These are phyloP conservation scores for Lolium rigidum DNA, from an alignment of 176 grass and related monocot species.

Conservation along the genomic window DNA sequence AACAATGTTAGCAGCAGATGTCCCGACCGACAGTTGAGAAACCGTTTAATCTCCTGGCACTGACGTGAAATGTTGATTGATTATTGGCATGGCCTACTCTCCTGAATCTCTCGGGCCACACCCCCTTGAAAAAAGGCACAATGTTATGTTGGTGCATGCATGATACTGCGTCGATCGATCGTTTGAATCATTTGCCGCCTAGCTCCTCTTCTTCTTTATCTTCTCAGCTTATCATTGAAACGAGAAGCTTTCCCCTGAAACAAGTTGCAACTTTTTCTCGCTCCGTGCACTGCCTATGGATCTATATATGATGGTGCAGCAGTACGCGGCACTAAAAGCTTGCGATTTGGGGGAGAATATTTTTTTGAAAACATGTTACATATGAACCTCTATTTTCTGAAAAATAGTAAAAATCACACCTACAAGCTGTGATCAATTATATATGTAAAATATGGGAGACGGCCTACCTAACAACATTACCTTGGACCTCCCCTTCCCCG, in stretches of 20 bases:
- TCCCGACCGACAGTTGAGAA: background rate
- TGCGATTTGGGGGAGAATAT: background rate
- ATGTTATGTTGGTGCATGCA: conserved; percentile 38
- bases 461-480: no score
- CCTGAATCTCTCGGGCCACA: conserved; percentile 36
- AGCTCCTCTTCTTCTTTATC: conserved; percentile 2
- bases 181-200: background rate
- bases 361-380: background rate
- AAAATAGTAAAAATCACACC: background rate
- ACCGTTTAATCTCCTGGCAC: background rate
- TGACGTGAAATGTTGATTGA: background rate
- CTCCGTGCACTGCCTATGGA: background rate
- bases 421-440: background rate
- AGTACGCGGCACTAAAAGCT: background rate
- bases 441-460: background rate
- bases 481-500: no score
- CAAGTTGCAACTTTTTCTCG: conserved; percentile 45
- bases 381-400: background rate
- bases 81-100: conserved; percentile 40
- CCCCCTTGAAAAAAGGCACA: background rate
- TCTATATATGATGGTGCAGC: background rate
- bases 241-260: conserved; percentile 15
- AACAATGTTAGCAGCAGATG: no score
- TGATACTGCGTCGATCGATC: conserved; percentile 29
- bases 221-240: conserved; percentile 40